Evolutionary conservation across 169 alveolate species (phyloP).

Genomic region (Plasmodium billcollinsi): DNA sequence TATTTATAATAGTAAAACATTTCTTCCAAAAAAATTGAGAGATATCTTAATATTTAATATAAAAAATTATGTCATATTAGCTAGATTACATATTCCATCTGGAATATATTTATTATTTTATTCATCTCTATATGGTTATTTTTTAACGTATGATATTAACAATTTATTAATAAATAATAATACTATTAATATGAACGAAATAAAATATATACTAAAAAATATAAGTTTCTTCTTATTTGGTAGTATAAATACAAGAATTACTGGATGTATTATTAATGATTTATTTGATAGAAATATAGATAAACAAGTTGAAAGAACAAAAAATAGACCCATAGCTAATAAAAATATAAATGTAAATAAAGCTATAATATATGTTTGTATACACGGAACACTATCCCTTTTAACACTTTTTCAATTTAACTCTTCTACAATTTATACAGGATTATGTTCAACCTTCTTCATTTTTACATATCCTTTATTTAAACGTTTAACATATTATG

Average conservation of each 20-base stretch:
- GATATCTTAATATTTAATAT: constrained; percentile 23
- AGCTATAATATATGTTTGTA: constrained; percentile 81
- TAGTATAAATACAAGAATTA: constrained; percentile 79
- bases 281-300: constrained; percentile 86
- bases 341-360: constrained; percentile 86
- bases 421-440: constrained; percentile 4
- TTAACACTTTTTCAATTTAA: constrained; percentile 40
- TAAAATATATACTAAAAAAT: constrained; percentile 37
- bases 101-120: constrained; percentile 16
- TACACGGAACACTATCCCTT: constrained; percentile 33
- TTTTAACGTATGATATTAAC: constrained; percentile 26
- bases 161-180: constrained; percentile 9
- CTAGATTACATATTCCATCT: constrained; percentile 40
- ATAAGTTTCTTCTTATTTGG: constrained; percentile 78
- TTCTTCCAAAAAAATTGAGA: not conserved
- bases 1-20: not conserved
- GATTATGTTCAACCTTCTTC: constrained; percentile 78
- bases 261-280: constrained; percentile 90
- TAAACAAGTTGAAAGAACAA: constrained; percentile 93
- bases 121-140: constrained; percentile 49
- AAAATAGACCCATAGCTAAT: constrained; percentile 94
- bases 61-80: not conserved
- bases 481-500: constrained; percentile 92
- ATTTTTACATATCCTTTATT: constrained; percentile 92
- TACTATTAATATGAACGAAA: constrained; percentile 6